These are phyloP conservation scores for Yarrowia sp. DNA, from an alignment of 805 yeast species.

Conservation along the genomic window DNA sequence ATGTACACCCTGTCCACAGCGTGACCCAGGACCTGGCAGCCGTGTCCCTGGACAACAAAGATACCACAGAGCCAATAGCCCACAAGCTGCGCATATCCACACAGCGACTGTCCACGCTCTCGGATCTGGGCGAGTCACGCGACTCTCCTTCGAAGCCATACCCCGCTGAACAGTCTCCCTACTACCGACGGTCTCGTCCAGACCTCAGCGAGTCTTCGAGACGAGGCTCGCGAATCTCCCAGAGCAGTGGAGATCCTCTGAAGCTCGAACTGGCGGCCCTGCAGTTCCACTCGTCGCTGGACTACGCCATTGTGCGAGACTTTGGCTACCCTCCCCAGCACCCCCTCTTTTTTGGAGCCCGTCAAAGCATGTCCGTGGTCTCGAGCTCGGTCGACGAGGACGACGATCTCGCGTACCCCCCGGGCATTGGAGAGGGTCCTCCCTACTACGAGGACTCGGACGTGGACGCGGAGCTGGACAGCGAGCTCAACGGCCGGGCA, in stretches of 20 bases:
- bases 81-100: slow-evolving; percentile 38
- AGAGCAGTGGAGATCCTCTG: slow-evolving; percentile 23
- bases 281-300: slow-evolving; percentile 49
- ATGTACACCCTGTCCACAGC: slow-evolving; percentile 25
- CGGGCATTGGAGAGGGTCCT: slow-evolving; percentile 40
- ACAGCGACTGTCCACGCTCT: slow-evolving; percentile 26
- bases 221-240: slow-evolving; percentile 30
- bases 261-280: slow-evolving; percentile 40
- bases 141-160: slow-evolving; percentile 33
- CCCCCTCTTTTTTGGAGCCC: slow-evolving; percentile 73
- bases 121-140: slow-evolving; percentile 35
- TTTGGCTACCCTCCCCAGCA: slow-evolving; percentile 77
- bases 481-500: slow-evolving; percentile 67
- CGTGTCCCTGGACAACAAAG: slow-evolving; percentile 24
- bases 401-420: slow-evolving; percentile 52
- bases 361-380: slow-evolving; percentile 45
- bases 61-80: slow-evolving; percentile 33
- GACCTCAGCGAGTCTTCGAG: slow-evolving; percentile 36
- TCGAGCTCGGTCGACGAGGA: slow-evolving; percentile 59
- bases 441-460: slow-evolving; percentile 42
- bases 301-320: slow-evolving; percentile 67
- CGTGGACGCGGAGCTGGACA: slow-evolving; percentile 46
- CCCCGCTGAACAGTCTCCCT: slow-evolving; percentile 33
- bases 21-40: slow-evolving; percentile 17
- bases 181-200: slow-evolving; percentile 21